Base-by-base conservation (phyloP, 2,329 filamentous ascomycete genomes). In the Nothopassalora personata region DNA sequence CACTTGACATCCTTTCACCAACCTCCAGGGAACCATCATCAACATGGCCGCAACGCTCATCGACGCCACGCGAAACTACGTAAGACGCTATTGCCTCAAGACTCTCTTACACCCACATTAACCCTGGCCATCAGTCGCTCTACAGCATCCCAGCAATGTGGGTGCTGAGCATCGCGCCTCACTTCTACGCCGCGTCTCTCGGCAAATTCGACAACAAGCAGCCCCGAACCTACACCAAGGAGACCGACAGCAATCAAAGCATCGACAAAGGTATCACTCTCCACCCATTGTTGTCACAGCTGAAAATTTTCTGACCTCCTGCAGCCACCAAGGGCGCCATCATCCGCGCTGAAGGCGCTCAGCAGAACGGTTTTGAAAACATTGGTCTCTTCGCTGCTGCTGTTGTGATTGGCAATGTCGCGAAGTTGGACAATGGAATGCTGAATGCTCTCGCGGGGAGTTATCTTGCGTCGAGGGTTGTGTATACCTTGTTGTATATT, bases 321-420 rank as follows among this genome's bases (percentile, higher is more conserved):
- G 5, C 39, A 65, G 67, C 67, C 56, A 75, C 70, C 58, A 75
- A 74, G 54, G 65, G 64, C 23, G 64, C 54, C 6, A 73, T 77
- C 59, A 53, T 70, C 30, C 70, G 75, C 19, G 72, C 72, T 27
- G 74, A 77, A 64, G 70, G 67, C 5, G 75, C 75, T 2, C 70
- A 73, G 61, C 59, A 61, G 6, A 77, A 77, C 53, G 72, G 72
- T 3, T 71, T 74, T 43, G 75, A 77, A 60, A 77, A 74, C 51
- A 33, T 77, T 2, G 71, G 70, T 15, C 64, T 76, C 39, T 77
- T 76, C 53, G 74, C 75, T 2, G 66, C 73, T 0, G 71, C 73
- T 15, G 71, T 77, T 6, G 68, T 74, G 0, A 74, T 74, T 1
- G 75, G 70, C 3, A 76, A 77, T 45, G 46, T 71, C 0, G 73